Base-by-base conservation (phyloP, 2,329 filamentous ascomycete genomes). In the Fonsecaea multimorphosa region DNA sequence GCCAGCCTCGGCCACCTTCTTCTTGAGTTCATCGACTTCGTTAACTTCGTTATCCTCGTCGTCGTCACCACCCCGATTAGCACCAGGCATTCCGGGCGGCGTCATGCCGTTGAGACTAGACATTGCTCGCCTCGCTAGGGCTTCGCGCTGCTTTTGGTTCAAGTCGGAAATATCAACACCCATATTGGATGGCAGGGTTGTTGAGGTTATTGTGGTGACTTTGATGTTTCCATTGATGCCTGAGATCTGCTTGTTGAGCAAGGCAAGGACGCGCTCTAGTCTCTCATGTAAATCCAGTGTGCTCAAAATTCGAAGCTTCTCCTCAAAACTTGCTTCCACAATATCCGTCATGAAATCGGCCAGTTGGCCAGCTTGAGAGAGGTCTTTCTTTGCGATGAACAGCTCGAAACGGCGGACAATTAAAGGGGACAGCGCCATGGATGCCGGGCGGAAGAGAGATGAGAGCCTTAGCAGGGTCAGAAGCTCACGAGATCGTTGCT, bases 261-360 rank as follows among this genome's bases (percentile, higher is more conserved):
- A 84, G 73, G 93, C 91, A 63, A 96, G 89, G 16, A 96, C 92
- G 72, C 89, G 90, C 68, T 90, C 87, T 61, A 98, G 84, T 40
- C 95, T 86, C 54, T 90, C 87, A 71, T 91, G 91, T 54, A 95
- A 83, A 72, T 93, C 88, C 4, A 96, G 79, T 0, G 93, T 88
- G n/a, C 92, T 87, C 38, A 99, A 82, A 16, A 99, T 87, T 63
- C 91, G 87, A 61, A 99, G 84, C 78, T 96, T 97, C 75, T 99
- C 95, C 76, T 97, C 92, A 69, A 96, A 91, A 9, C 88, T 90
- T 58, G 91, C 89, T 69, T 97, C 92, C 2, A 96, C 87, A 27
- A 98, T 86, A 75, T 97, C 96, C 44, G 92, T 90, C 92, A 99
- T 97, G 76, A 98, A 98, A 76, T 99, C 95, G 6, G 95, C 94